These are phyloP conservation scores for Teratosphaeriaceae sp. DNA, from an alignment of 2,329 filamentous ascomycete genomes.

Conservation along the genomic window DNA sequence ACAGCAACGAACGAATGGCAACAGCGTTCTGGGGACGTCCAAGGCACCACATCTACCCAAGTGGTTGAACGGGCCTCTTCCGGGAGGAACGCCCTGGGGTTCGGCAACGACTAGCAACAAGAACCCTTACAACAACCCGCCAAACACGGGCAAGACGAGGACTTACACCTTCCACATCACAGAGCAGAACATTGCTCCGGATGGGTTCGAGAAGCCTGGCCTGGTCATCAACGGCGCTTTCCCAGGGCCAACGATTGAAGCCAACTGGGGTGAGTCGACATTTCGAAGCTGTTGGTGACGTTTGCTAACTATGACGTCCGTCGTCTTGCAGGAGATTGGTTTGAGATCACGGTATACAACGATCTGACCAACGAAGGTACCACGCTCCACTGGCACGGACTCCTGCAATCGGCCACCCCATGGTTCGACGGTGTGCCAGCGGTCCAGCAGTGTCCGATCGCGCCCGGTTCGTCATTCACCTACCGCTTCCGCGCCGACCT, in stretches of 20 bases:
- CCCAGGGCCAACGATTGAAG: constrained; percentile 29
- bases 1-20: constrained; percentile 20
- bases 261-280: constrained; percentile 28
- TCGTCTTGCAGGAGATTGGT: constrained; percentile 30
- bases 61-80: constrained; percentile 16
- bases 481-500: constrained; percentile 36
- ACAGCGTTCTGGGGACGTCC: constrained; percentile 20
- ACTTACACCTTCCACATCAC: constrained; percentile 29
- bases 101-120: constrained; percentile 19
- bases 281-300: constrained; percentile 5
- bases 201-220: constrained; percentile 25
- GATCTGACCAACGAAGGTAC: constrained; percentile 33
- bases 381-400: constrained; percentile 48
- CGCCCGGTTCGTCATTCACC: constrained; percentile 30
- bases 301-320: background rate
- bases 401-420: constrained; percentile 48
- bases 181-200: constrained; percentile 24
- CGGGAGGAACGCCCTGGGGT: constrained; percentile 23
- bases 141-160: constrained; percentile 29
- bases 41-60: constrained; percentile 18
- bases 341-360: constrained; percentile 31
- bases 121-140: constrained; percentile 22
- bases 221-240: constrained; percentile 29
- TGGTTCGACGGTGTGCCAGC: constrained; percentile 44
- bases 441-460: constrained; percentile 41